Percentiles rank a stretch among this genome's conserved stretches.
Conservation (phyloP, 805 yeast species). For the Candida bentonensis region DNA sequence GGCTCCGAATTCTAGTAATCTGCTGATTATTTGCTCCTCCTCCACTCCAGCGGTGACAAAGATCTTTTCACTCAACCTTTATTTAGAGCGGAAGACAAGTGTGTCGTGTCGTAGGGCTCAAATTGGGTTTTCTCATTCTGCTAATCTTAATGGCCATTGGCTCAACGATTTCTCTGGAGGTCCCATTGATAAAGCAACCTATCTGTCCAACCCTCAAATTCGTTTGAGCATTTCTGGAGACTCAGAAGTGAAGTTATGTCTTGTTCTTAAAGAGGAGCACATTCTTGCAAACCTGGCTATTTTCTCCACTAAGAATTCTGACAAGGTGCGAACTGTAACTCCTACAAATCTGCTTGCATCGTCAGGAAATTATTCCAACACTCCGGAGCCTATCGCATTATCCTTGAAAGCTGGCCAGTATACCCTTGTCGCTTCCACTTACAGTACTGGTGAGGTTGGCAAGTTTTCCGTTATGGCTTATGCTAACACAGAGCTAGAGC, state of each 20-base stretch:
- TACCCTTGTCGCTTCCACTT: neutral
- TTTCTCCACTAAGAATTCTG: neutral
- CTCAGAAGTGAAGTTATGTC: neutral
- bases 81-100: neutral
- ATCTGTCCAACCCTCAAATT: neutral
- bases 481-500: neutral
- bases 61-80: neutral
- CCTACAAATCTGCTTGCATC: neutral
- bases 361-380: neutral
- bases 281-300: neutral
- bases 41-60: neutral
- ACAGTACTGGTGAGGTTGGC: neutral
- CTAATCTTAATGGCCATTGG: neutral
- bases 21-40: neutral
- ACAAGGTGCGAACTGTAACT: neutral
- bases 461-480: neutral
- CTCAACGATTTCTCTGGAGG: neutral
- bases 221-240: neutral
- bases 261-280: neutral
- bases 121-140: neutral
- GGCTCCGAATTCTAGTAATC: neutral
- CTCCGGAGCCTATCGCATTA: neutral
- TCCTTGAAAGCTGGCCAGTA: neutral
- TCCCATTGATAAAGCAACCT: neutral
- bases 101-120: neutral